These are phyloP conservation scores for Lactuca sativa DNA, from an alignment of 129 eudicot genomes.

Conservation along the genomic window DNA sequence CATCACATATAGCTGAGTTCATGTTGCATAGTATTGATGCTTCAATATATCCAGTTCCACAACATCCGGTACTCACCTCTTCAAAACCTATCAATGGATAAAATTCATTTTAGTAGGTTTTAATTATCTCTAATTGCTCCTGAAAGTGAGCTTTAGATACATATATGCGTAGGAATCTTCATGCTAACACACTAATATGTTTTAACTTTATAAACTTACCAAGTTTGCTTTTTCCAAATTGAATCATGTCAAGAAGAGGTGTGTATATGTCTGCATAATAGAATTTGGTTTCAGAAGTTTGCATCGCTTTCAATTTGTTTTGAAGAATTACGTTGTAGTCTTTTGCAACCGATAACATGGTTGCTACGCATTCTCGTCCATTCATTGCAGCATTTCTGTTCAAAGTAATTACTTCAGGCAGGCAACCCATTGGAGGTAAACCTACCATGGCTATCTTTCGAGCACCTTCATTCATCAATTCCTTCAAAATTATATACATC, in stretches of 20 bases:
- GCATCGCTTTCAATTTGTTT: constrained; percentile 27
- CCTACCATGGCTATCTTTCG: constrained; percentile 48
- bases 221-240: constrained; percentile 29
- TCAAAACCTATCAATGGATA: constrained; percentile 42
- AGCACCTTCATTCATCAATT: constrained; percentile 36
- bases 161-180: not conserved
- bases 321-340: constrained; percentile 47
- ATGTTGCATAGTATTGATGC: constrained; percentile 49
- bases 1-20: constrained; percentile 34
- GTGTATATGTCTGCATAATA: constrained; percentile 47
- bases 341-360: constrained; percentile 36
- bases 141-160: not conserved
- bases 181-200: not conserved
- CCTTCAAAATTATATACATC: constrained; percentile 23
- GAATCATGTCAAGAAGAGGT: constrained; percentile 45
- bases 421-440: constrained; percentile 56
- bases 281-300: constrained; percentile 20
- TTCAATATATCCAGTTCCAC: constrained; percentile 57
- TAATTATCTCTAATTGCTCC: not conserved
- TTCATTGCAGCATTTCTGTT: constrained; percentile 17
- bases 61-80: constrained; percentile 55
- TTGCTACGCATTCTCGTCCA: constrained; percentile 45
- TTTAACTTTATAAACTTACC: constrained; percentile 34
- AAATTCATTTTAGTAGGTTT: too few species aligned
- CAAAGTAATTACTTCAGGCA: constrained; percentile 44